A percentile compares a stretch with the other conserved stretches of the same genome.
phyloP scores from a whole-genome alignment of 2,329 filamentous ascomycete species.

The Diaporthe citriasiana region DNA sequence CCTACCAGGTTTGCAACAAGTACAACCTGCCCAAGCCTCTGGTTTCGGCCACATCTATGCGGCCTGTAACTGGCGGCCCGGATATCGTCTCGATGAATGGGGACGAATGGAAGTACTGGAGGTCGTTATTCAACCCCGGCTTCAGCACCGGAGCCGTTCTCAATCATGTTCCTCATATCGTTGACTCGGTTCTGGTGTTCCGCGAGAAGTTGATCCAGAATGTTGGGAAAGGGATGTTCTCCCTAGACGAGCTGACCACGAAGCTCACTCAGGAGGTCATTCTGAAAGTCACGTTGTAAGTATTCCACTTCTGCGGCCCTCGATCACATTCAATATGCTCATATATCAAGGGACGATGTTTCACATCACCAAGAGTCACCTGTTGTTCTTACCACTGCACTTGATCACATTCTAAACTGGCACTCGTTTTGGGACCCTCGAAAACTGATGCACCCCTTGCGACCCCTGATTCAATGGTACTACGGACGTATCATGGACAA shows the following conservation, averaged over 20 bases:
- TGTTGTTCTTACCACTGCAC: slow-evolving; percentile 2
- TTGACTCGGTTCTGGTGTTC: slow-evolving; percentile 25
- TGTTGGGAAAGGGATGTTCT: slow-evolving; percentile 10
- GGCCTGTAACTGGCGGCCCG: slow-evolving; percentile 19
- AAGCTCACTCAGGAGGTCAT: slow-evolving; percentile 14
- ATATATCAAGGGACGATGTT: slow-evolving; percentile 11
- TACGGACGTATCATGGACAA: not conserved
- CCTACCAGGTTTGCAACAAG: slow-evolving; percentile 18
- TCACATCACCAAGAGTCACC: slow-evolving; percentile 7
- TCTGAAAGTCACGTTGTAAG: slow-evolving; percentile 30
- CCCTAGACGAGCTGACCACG: slow-evolving; percentile 23
- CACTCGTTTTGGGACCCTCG: slow-evolving; percentile 31
- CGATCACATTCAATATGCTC: not conserved
- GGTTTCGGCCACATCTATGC: not conserved
- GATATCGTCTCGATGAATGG: slow-evolving; percentile 35
- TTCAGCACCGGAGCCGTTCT: slow-evolving; percentile 21
- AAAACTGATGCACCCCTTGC: slow-evolving; percentile 18
- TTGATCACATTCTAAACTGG: not conserved
- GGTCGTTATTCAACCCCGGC: slow-evolving; percentile 36
- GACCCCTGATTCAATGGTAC: slow-evolving; percentile 4
- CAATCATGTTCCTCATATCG: slow-evolving; percentile 13
- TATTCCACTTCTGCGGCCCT: not conserved
- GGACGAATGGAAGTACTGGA: slow-evolving; percentile 38
- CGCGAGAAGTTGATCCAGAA: slow-evolving; percentile 8
- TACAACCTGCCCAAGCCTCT: slow-evolving; percentile 28